Base-by-base conservation (phyloP, 1,139 yeast genomes). In the Pichia sp. region DNA sequence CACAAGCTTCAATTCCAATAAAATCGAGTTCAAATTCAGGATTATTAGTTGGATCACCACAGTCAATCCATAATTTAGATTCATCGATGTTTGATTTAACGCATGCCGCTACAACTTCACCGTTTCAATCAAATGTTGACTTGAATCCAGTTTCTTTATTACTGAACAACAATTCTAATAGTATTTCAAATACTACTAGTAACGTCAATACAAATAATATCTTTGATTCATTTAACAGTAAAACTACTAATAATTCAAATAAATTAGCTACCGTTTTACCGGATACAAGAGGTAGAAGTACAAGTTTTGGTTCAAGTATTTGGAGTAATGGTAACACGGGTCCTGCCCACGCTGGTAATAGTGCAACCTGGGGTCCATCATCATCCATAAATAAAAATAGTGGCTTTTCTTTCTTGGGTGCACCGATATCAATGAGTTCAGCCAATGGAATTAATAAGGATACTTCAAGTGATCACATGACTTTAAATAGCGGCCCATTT, bases 281-380 rank as follows among this genome's bases (percentile, higher is more conserved):
- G 16, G 44, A 42, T 23, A 34, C 25, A 1, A 49, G 64, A 36
- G 63, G 52, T 8, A 53, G 66, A 47, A 62, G 65, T 45, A 56
- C 61, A 1, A 61, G 65, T 52, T 60, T 61, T 53, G 64, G 67
- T 1, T 61, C 65, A 11, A 62, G 66, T 45, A 63, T 63, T 39
- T 63, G 67, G 67, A 61, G 60, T 40, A 58, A 54, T 37, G 51
- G 49, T 29, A 51, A 46, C 40, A 54, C 44, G 35, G 46, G 49
- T n/a, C 52, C 44, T 32, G 39, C 22, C 9, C 36, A 20, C 18
- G 16, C 38, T 32, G 7, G 16, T 8, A 39, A 39, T 37, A 35
- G 23, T 12, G 25, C 34, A 6, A 42, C 40, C 15, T 57, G 61
- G 60, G 55, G 56, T 4, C 23, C 27, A 36, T 20, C 46, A 39